Conservation (phyloP, 768 basidiomycete genomes). For the Crepidotus variabilis region DNA sequence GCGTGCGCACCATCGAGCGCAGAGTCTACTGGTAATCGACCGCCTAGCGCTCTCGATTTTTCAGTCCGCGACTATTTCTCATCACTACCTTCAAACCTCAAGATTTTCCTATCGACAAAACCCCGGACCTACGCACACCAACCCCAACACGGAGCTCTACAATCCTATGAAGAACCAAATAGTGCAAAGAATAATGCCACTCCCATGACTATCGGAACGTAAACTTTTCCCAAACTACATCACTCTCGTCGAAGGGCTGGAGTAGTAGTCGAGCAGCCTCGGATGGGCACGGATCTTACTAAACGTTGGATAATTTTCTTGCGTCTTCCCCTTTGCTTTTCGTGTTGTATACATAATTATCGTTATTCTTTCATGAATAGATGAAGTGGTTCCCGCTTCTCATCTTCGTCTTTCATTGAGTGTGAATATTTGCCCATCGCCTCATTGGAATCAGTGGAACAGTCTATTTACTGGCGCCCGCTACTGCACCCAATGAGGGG, state of each 20-base stretch:
- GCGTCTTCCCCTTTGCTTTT: neutral
- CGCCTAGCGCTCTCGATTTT: neutral
- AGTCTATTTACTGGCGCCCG: too few species aligned
- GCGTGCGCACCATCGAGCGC: slow-evolving; percentile 63
- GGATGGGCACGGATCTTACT: neutral
- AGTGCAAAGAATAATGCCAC: neutral
- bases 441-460: too few species aligned
- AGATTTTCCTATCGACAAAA: neutral
- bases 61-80: neutral
- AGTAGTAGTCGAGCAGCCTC: neutral
- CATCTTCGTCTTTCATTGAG: neutral
- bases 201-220: too few species aligned
- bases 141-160: neutral
- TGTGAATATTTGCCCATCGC: neutral
- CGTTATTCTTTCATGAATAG: neutral
- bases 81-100: neutral
- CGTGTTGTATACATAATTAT: neutral
- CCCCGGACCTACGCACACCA: neutral
- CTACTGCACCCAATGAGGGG: too few species aligned
- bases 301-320: neutral
- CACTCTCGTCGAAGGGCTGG: neutral
- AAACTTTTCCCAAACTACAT: too few species aligned
- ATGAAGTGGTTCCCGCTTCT: neutral
- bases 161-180: neutral
- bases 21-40: slow-evolving; percentile 66